Conservation (phyloP, 768 basidiomycete genomes). For the Agaricus bisporus region DNA sequence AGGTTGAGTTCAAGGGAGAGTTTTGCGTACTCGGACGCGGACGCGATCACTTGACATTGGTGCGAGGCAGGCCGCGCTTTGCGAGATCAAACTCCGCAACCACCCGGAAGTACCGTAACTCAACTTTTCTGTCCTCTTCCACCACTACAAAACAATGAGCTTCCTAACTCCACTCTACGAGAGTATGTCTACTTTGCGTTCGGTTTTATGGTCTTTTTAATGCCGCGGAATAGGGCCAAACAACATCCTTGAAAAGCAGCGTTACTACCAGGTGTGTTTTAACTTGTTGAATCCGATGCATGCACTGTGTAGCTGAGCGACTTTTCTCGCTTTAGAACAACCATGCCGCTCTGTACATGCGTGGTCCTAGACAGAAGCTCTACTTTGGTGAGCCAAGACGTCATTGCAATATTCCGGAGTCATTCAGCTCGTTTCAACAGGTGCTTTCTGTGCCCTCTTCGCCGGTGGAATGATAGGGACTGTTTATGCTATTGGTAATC, state of each 20-base stretch:
- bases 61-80: constrained; percentile 27
- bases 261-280: constrained; percentile 51
- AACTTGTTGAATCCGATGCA: constrained; percentile 4
- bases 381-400: constrained; percentile 48
- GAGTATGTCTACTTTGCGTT: constrained; percentile 36
- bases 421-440: constrained; percentile 26
- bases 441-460: constrained; percentile 48
- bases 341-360: constrained; percentile 49
- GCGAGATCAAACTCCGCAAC: constrained; percentile 40
- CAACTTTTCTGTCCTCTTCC: constrained; percentile 14
- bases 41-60: constrained; percentile 55
- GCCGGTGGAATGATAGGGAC: constrained; percentile 49
- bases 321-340: constrained; percentile 27
- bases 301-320: constrained; percentile 1
- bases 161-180: constrained; percentile 56
- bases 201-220: constrained; percentile 8
- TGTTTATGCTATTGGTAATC: constrained; percentile 39
- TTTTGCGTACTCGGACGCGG: constrained; percentile 64
- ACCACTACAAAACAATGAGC: constrained; percentile 30
- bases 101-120: constrained; percentile 21
- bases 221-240: constrained; percentile 46
- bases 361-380: constrained; percentile 54
- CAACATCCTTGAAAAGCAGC: constrained; percentile 59
- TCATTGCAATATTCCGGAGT: not conserved
- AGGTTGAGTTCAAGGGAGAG: constrained; percentile 9